Conservation (phyloP, 108 stramenopile genomes). For the Aureococcus anophagefferens region DNA sequence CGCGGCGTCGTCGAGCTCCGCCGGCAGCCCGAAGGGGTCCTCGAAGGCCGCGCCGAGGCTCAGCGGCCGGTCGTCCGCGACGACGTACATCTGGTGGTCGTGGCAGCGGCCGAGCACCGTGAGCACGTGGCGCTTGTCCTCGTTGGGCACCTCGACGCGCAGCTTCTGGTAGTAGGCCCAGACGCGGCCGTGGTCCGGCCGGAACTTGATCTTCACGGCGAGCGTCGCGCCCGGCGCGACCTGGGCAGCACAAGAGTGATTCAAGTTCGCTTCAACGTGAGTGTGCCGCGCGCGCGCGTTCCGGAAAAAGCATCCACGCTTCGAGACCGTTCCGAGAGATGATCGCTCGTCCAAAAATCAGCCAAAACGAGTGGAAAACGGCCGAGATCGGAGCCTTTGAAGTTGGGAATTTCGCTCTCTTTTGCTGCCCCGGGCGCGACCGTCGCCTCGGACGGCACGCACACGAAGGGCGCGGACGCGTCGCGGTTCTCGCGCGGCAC, state of each 20-base stretch:
- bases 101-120: not conserved
- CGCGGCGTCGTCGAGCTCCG: not conserved
- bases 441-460: conserved; percentile 16
- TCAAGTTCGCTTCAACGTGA: too few relatives aligned
- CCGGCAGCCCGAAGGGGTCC: not conserved
- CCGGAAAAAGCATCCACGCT: too few relatives aligned
- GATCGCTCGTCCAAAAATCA: too few relatives aligned
- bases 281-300: too few relatives aligned
- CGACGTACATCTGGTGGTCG: conserved; percentile 4
- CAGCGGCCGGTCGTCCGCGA: not conserved
- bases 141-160: conserved; percentile 10
- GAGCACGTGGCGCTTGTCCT: conserved; percentile 3
- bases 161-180: conserved; percentile 3
- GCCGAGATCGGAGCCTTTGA: too few relatives aligned
- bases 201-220: conserved; percentile 17
- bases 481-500: conserved; percentile 17
- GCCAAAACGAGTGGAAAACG: too few relatives aligned
- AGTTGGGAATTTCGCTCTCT: too few relatives aligned
- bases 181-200: conserved; percentile 29
- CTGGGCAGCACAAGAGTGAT: too few relatives aligned
- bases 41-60: not conserved
- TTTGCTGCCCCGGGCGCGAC: too few relatives aligned
- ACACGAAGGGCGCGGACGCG: conserved; percentile 14
- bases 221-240: conserved; percentile 19
- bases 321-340: too few relatives aligned